Conservation (phyloP, 163 green algal species). For the Coccomyxa subellipsoidea region DNA sequence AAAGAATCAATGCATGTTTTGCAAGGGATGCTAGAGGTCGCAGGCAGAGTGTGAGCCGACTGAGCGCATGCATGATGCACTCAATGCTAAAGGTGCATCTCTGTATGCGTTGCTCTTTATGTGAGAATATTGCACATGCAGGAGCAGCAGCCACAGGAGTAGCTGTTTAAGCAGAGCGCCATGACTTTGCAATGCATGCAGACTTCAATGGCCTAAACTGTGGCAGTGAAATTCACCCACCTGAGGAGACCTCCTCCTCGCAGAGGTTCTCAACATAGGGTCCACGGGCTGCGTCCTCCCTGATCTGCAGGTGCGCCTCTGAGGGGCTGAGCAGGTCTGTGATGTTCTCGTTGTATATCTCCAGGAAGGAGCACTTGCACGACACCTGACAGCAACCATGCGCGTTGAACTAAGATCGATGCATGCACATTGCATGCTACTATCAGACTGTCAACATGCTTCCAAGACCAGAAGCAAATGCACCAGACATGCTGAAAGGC, state of each 20-base stretch:
- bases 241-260: slow-evolving; percentile 48
- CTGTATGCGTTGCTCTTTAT: too few relatives aligned
- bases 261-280: slow-evolving; percentile 84
- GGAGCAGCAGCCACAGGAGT: too few relatives aligned
- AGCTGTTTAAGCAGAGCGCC: too few relatives aligned
- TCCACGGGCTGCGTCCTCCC: slow-evolving; percentile 68
- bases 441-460: background rate
- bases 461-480: background rate
- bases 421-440: too few relatives aligned
- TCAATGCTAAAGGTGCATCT: too few relatives aligned
- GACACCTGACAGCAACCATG: too few relatives aligned
- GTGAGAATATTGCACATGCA: too few relatives aligned
- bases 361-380: slow-evolving; percentile 55
- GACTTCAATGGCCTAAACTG: background rate
- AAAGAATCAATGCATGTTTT: too few relatives aligned
- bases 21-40: too few relatives aligned
- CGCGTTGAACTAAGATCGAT: too few relatives aligned
- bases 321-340: slow-evolving; percentile 55
- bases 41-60: too few relatives aligned
- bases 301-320: slow-evolving; percentile 69
- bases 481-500: background rate
- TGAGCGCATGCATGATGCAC: too few relatives aligned
- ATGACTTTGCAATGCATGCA: background rate
- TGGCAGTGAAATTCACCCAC: background rate
- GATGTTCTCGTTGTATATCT: slow-evolving; percentile 87